These are phyloP conservation scores for Haplosporangium sp. DNA, from an alignment of 371 early-diverging fungal genomes.

Conservation along the genomic window DNA sequence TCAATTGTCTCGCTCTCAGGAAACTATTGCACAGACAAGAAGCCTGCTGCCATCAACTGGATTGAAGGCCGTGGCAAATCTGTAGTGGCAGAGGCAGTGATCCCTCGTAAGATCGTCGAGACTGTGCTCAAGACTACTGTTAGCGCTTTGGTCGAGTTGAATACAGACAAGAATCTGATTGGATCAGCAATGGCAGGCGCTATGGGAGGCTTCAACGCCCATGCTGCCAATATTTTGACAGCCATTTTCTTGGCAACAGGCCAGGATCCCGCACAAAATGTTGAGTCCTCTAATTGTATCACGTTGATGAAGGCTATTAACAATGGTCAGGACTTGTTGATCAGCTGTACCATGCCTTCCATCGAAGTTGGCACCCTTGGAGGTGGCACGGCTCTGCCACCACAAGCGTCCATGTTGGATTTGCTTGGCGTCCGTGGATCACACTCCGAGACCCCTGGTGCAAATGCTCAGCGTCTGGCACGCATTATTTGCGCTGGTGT, in stretches of 20 bases:
- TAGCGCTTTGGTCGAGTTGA: constrained; percentile 81
- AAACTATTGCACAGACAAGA: constrained; percentile 98
- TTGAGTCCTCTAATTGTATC: constrained; percentile 95
- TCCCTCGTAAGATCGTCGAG: constrained; percentile 83
- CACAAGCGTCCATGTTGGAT: constrained; percentile 92
- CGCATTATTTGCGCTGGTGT: constrained; percentile 92
- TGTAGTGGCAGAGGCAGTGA: constrained; percentile 89
- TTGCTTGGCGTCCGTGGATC: constrained; percentile 92
- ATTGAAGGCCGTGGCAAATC: constrained; percentile 98
- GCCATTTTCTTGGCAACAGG: constrained; percentile 96
- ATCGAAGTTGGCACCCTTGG: constrained; percentile 97
- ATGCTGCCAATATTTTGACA: constrained; percentile 95
- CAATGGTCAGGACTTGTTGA: constrained; percentile 81
- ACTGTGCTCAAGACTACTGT: constrained; percentile 93
- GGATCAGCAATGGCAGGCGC: constrained; percentile 97
- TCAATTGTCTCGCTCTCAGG: constrained; percentile 88
- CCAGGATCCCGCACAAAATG: constrained; percentile 98
- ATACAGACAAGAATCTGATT: constrained; percentile 90
- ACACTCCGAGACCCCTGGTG: constrained; percentile 86
- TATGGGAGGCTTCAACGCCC: constrained; percentile 96
- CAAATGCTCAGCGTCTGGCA: constrained; percentile 90
- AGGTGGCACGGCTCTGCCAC: constrained; percentile 92
- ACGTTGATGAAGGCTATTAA: constrained; percentile 94
- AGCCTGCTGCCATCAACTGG: constrained; percentile 98
- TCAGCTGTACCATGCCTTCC: constrained; percentile 96